Percentiles rank a stretch among this genome's conserved stretches.
phyloP scores from a whole-genome alignment of 2,329 filamentous ascomycete genomes.

The Pseudogymnoascus sp. region DNA sequence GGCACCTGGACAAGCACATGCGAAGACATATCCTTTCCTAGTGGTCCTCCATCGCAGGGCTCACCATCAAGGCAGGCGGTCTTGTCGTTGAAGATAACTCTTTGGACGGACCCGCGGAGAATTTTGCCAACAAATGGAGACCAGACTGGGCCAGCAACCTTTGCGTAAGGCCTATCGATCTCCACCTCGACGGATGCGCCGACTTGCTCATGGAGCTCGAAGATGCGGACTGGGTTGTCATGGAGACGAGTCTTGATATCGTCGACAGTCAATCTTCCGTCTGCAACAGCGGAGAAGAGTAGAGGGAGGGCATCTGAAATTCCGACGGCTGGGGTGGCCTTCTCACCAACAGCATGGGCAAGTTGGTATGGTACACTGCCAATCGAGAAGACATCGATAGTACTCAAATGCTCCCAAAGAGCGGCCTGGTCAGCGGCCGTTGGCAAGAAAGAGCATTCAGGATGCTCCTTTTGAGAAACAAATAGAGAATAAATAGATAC shows the following conservation, averaged over 20 bases:
- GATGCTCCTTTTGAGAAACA: conserved; percentile 62
- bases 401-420: conserved; percentile 64
- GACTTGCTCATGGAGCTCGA: conserved; percentile 73
- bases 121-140: conserved; percentile 64
- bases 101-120: conserved; percentile 62
- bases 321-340: conserved; percentile 53
- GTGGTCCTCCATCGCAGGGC: conserved; percentile 44
- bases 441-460: conserved; percentile 58
- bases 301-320: conserved; percentile 68
- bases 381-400: conserved; percentile 72
- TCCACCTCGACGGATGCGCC: conserved; percentile 67
- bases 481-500: conserved; percentile 75
- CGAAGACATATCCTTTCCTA: conserved; percentile 69
- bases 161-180: conserved; percentile 61
- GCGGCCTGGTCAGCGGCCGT: conserved; percentile 60
- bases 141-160: conserved; percentile 47
- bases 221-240: conserved; percentile 72
- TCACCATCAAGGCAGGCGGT: conserved; percentile 69
- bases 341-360: conserved; percentile 45
- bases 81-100: conserved; percentile 66
- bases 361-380: conserved; percentile 73
- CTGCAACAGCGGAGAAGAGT: conserved; percentile 65
- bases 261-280: conserved; percentile 64
- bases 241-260: conserved; percentile 65
- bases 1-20: conserved; percentile 43